Percentiles rank a stretch among this genome's conserved stretches.
phyloP scores from a whole-genome alignment of 1,284 basidiomycete genomes.

The Marasmius oreades region DNA sequence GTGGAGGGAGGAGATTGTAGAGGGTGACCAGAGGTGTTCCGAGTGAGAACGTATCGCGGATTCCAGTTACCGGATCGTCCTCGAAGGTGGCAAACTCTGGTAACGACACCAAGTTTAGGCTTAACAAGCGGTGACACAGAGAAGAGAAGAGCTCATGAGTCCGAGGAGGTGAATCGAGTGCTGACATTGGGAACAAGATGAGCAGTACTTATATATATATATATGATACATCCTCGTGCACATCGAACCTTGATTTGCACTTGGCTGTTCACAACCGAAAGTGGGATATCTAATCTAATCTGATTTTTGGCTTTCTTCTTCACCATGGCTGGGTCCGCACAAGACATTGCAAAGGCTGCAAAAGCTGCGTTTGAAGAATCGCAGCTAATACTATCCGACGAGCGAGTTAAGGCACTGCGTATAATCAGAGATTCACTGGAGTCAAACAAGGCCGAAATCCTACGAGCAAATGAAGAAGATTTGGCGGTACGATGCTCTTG shows the following conservation, averaged over 20 bases:
- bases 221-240: no score
- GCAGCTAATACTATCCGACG: constrained; percentile 68
- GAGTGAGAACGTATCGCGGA: constrained; percentile 4
- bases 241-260: no score
- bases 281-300: no score
- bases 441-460: constrained; percentile 60
- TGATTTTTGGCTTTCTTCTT: neutral
- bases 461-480: constrained; percentile 80
- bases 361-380: constrained; percentile 84
- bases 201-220: no score
- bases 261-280: no score
- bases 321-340: constrained; percentile 22
- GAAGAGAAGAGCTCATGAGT: no score
- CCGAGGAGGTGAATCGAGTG: neutral
- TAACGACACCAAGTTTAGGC: no score
- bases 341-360: constrained; percentile 71
- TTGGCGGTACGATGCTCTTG: constrained; percentile 52
- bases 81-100: constrained; percentile 1
- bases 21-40: constrained; percentile 11
- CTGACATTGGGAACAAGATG: no score
- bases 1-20: constrained; percentile 12
- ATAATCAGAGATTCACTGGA: constrained; percentile 69
- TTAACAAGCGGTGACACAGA: no score
- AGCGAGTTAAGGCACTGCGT: constrained; percentile 70
- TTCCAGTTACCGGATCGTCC: constrained; percentile 7